Conservation (phyloP, 352 stramenopile species). For the Globisporangium carolinianum region DNA sequence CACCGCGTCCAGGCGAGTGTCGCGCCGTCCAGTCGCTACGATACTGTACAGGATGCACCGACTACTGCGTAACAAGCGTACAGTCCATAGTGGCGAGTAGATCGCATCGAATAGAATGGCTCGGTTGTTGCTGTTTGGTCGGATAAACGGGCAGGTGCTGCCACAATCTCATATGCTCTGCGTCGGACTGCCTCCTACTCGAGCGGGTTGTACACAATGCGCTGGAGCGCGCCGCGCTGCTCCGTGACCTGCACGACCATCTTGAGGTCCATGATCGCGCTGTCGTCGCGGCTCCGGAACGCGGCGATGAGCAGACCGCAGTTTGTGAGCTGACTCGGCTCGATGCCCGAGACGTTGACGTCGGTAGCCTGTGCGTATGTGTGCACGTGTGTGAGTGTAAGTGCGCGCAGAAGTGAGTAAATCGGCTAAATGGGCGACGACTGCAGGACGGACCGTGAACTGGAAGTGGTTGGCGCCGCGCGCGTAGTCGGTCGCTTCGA, state of each 20-base stretch:
- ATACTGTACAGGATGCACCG: background rate
- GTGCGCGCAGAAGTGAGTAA: background rate
- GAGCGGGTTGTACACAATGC: slow-evolving; percentile 86
- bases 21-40: slow-evolving; percentile 1
- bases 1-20: slow-evolving; percentile 26
- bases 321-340: slow-evolving; percentile 82
- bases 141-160: no score
- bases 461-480: slow-evolving; percentile 75
- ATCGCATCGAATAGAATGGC: no score
- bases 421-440: no score
- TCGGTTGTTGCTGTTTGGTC: no score
- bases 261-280: slow-evolving; percentile 80
- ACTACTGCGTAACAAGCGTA: background rate
- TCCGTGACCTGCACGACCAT: slow-evolving; percentile 87
- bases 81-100: no score
- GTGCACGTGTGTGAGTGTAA: background rate
- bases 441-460: slow-evolving; percentile 55
- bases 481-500: slow-evolving; percentile 54
- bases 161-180: no score
- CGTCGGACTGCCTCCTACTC: slow-evolving; percentile 30
- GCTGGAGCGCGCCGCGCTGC: slow-evolving; percentile 57
- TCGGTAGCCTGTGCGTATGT: slow-evolving; percentile 30
- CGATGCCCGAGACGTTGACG: slow-evolving; percentile 69
- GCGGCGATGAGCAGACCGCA: slow-evolving; percentile 83
- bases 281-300: slow-evolving; percentile 53